These are phyloP conservation scores for Potentilla sterilis DNA, from an alignment of 306 rosid genomes.

Conservation along the genomic window DNA sequence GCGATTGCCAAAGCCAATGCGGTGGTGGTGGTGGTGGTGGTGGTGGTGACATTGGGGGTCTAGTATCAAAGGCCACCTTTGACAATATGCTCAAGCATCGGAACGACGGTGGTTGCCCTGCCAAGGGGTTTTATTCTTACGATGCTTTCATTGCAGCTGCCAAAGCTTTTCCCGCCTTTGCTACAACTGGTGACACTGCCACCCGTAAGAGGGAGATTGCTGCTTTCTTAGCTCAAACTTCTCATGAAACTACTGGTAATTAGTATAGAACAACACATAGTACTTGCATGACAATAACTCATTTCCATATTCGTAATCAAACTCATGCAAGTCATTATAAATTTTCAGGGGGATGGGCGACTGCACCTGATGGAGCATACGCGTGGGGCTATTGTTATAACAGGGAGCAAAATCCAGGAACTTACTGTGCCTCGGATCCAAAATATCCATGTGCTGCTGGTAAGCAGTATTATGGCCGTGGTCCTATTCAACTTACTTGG, in stretches of 20 bases:
- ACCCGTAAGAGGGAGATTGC: constrained; percentile 57
- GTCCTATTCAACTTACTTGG: constrained; percentile 58
- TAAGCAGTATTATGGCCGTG: constrained; percentile 56
- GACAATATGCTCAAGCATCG: constrained; percentile 49
- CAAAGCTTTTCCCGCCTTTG: constrained; percentile 41
- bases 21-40: constrained; percentile 4
- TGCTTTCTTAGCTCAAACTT: constrained; percentile 74
- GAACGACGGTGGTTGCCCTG: constrained; percentile 40
- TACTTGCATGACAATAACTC: too few species aligned
- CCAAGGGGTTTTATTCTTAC: constrained; percentile 47
- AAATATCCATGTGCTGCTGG: constrained; percentile 52
- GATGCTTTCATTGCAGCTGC: constrained; percentile 55
- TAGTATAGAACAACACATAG: not conserved
- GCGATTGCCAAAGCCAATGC: constrained; percentile 53
- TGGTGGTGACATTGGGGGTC: constrained; percentile 18
- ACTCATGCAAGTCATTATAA: not conserved
- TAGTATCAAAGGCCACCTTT: constrained; percentile 28
- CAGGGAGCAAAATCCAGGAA: constrained; percentile 26
- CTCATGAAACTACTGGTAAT: constrained; percentile 62
- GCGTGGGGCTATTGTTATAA: constrained; percentile 67
- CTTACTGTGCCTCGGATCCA: constrained; percentile 32
- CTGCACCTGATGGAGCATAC: constrained; percentile 63
- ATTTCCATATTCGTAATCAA: too few species aligned
- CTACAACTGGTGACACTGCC: constrained; percentile 46
- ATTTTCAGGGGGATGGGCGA: constrained; percentile 50